Base-by-base conservation (phyloP, 495 filamentous ascomycete genomes). In the Hypomontagnella submonticulosa region DNA sequence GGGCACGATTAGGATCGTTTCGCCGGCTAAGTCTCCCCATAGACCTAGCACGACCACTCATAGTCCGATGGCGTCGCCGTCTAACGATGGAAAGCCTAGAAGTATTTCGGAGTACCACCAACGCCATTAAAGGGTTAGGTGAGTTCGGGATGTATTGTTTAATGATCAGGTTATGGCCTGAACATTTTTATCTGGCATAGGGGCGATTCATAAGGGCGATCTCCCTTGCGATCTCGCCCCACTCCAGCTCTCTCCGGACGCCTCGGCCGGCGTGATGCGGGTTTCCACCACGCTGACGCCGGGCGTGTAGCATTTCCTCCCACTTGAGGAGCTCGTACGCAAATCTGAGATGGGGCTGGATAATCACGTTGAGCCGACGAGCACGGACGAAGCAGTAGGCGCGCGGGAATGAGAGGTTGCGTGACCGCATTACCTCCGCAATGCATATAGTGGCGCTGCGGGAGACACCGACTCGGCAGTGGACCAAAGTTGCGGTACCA, bases 301-400 rank as follows among this genome's bases (percentile, higher is more conserved):
- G 78, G 33, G 78, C 47, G 54, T 77, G 75, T 46, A 87, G 79
- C 38, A 77, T 10, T 73, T 97, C 95, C 79, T 99, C 95, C 91
- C 93, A 98, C 77, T 97, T 97, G 11, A 99, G 83, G 20, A 99
- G 83, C 75, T 88, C 86, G 61, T 88, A 87, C 9, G 83, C 84
- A 67, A 87, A 88, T 7, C 84, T 70, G 13, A 87, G 77, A 70
- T 87, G 86, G 15, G 83, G 85, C 71, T 87, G 84, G 60, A 87
- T 86, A 60, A 89, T 88, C 57, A 88, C 84, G 58, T 87, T 87
- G 15, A 99, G 84, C 27, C 95, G 84, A 36, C 95, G 85, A 36
- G 95, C 95, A 1, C 95, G 89, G 20, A 99, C 95, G 77, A 91
- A 99, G 75, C 95, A 99, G 75, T 99, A 99, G 44, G 95, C 95